phyloP scores from a whole-genome alignment of 208 protist genomes.

The Wallacemonas sp. region DNA sequence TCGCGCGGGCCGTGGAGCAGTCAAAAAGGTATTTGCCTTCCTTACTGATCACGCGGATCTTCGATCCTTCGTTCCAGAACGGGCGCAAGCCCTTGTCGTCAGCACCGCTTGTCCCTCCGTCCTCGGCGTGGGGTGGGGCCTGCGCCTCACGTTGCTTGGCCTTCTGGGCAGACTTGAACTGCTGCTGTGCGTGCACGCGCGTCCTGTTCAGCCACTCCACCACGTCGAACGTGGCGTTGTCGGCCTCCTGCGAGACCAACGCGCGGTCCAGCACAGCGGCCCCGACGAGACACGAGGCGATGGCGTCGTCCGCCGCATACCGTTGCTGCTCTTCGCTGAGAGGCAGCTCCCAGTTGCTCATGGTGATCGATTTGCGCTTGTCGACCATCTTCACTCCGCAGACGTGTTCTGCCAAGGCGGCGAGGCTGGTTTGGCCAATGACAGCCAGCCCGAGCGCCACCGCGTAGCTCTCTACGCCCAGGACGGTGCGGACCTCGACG shows the following conservation, averaged over 20 bases:
- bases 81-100: background rate
- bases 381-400: constrained; percentile 20
- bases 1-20: constrained; percentile 23
- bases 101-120: background rate
- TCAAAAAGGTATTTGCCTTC: constrained; percentile 40
- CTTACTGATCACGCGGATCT: constrained; percentile 33
- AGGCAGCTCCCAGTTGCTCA: constrained; percentile 61
- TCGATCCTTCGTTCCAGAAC: background rate
- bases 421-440: constrained; percentile 22
- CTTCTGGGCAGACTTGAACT: constrained; percentile 17
- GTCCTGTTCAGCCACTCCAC: constrained; percentile 18
- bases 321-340: constrained; percentile 20
- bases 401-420: constrained; percentile 21
- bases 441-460: constrained; percentile 15
- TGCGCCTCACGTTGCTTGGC: background rate
- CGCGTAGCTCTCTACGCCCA: constrained; percentile 42
- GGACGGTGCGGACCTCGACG: constrained; percentile 18
- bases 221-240: constrained; percentile 2
- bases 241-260: background rate
- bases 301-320: constrained; percentile 58
- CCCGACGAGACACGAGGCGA: constrained; percentile 44
- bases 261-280: constrained; percentile 21
- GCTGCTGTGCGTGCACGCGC: background rate
- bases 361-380: constrained; percentile 32
- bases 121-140: background rate